Base-by-base conservation (phyloP, 352 stramenopile genomes). In the Pythium periplocum region DNA sequence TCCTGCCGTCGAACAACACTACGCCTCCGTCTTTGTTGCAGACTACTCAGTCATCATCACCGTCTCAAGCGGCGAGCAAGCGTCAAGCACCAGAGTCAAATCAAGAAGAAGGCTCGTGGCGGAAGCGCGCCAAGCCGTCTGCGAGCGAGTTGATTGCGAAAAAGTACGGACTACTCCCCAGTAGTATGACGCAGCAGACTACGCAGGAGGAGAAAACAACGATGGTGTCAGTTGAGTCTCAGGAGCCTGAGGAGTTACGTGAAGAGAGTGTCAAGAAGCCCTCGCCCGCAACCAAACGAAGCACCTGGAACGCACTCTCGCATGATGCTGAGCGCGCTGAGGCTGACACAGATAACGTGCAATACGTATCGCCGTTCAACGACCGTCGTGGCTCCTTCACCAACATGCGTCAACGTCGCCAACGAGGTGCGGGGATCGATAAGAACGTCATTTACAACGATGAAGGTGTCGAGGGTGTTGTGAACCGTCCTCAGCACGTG, bases 161-260 rank as follows among this genome's bases (percentile, higher is more conserved):
- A 4, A 87, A 89, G 62, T 87, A 89, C 46, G 72, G 75, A n/a
- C 51, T 87, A 6, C 48, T 78, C 6, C 64, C 60, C 30, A 62
- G 59, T 26, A 42, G 26, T 7, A 47, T 54, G 33, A 66, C 41
- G 3, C 11, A 48, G 47, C 49, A 35, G 42, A 0, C 48, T 7
- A 49, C 11, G 38, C 7, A 26, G 17, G 17, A 26, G 17, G 17
- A 26, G 17, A 26, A 26, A 26, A 26, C 17, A 26, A 26, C 17
- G 17, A 26, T 26, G 17, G 17, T 26, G 17, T 0, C 17, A 26
- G 17, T 26, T 26, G 17, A 26, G 17, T 26, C 17, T 26, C 17
- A 26, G 17, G 17, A 26, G 17, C 17, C 17, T 26, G 17, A 26
- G 17, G 17, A 26, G 17, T 26, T 26, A 26, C 17, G 17, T 26